Evolutionary conservation across 2,329 filamentous ascomycete genomes (phyloP).

Genomic region (Aspergillus thermomutatus): DNA sequence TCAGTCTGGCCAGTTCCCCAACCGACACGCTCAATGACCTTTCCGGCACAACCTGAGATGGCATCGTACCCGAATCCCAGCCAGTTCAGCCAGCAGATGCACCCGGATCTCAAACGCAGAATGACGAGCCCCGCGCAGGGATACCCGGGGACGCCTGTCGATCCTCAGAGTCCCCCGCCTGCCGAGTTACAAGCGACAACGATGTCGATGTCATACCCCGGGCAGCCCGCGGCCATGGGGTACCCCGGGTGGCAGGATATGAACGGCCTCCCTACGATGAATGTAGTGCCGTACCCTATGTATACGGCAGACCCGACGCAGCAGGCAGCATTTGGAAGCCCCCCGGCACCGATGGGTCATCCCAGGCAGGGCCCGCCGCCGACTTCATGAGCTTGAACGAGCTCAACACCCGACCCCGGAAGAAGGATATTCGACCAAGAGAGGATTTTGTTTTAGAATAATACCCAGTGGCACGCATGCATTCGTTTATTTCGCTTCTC

Average conservation of each 20-base stretch:
- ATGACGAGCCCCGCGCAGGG: constrained; percentile 35
- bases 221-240: constrained; percentile 26
- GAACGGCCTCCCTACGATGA: constrained; percentile 27
- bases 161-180: constrained; percentile 23
- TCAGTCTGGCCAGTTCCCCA: constrained; percentile 34
- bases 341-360: constrained; percentile 30
- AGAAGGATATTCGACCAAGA: not conserved
- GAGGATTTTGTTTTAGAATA: constrained; percentile 5
- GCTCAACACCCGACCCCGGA: not conserved
- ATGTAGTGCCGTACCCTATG: constrained; percentile 32
- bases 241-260: constrained; percentile 29
- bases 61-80: constrained; percentile 22
- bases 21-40: constrained; percentile 32
- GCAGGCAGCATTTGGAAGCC: constrained; percentile 25
- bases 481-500: constrained; percentile 8
- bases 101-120: constrained; percentile 33
- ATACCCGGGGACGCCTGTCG: constrained; percentile 17
- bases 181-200: constrained; percentile 25
- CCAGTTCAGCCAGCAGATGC: constrained; percentile 28
- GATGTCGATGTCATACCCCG: constrained; percentile 29
- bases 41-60: constrained; percentile 31
- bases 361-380: constrained; percentile 25
- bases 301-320: constrained; percentile 25
- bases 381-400: constrained; percentile 12
- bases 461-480: constrained; percentile 13